Percentiles rank a stretch among this genome's conserved stretches.
phyloP scores from a whole-genome alignment of 2,329 filamentous ascomycete genomes.

The Myriosclerotinia scirpicola region DNA sequence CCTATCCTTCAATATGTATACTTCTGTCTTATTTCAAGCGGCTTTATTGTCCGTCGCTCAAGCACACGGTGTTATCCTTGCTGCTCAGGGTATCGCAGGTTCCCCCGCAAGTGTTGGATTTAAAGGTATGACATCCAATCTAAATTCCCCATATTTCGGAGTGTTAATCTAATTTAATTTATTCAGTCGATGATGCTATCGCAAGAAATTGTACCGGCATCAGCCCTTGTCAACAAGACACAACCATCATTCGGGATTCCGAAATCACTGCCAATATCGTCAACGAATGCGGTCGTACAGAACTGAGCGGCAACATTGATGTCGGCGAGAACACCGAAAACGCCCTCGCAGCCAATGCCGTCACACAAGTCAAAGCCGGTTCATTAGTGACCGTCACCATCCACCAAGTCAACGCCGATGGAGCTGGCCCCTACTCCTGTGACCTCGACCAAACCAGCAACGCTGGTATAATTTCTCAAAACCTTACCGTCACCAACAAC shows the following conservation, averaged over 20 bases:
- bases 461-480: slow-evolving; percentile 48
- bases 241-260: slow-evolving; percentile 61
- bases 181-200: slow-evolving; percentile 51
- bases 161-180: slow-evolving; percentile 1
- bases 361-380: slow-evolving; percentile 53
- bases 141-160: neutral
- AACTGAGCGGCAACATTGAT: slow-evolving; percentile 61
- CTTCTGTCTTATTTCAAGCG: slow-evolving; percentile 17
- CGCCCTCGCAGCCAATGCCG: slow-evolving; percentile 46
- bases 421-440: slow-evolving; percentile 55
- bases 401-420: slow-evolving; percentile 55
- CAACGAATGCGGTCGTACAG: slow-evolving; percentile 62
- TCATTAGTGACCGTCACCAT: slow-evolving; percentile 50
- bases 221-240: slow-evolving; percentile 65
- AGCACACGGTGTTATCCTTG: slow-evolving; percentile 21
- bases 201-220: slow-evolving; percentile 63
- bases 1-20: slow-evolving; percentile 16
- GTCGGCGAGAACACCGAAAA: slow-evolving; percentile 57
- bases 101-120: slow-evolving; percentile 20
- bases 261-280: slow-evolving; percentile 54
- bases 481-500: slow-evolving; percentile 57
- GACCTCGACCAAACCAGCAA: slow-evolving; percentile 51
- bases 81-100: slow-evolving; percentile 14
- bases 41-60: slow-evolving; percentile 16
- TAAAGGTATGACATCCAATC: slow-evolving; percentile 4